A percentile compares a stretch with the other conserved stretches of the same genome.
Evolutionary conservation across 2,329 filamentous ascomycete species (phyloP).

Genomic region (Nectriaceae sp.): DNA sequence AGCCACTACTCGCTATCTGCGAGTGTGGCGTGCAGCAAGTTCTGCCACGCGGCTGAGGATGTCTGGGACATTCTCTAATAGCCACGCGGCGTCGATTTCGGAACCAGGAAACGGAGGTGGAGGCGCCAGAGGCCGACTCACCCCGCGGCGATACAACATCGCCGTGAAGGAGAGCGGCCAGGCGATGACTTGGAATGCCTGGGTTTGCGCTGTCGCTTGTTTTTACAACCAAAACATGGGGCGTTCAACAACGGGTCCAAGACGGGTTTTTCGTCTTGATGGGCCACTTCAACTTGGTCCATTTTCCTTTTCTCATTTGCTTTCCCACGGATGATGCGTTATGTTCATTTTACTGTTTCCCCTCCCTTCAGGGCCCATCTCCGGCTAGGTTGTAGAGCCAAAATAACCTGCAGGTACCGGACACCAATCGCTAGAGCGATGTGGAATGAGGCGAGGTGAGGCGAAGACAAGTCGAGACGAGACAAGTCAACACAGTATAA

Average conservation of each 20-base stretch:
- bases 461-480: neutral
- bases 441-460: neutral
- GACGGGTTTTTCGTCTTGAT: slow-evolving; percentile 58
- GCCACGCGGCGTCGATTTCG: slow-evolving; percentile 10
- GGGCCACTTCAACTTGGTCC: slow-evolving; percentile 69
- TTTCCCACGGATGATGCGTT: slow-evolving; percentile 12
- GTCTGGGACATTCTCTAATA: slow-evolving; percentile 86
- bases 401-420: neutral
- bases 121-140: slow-evolving; percentile 32
- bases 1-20: slow-evolving; percentile 97
- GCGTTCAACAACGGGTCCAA: slow-evolving; percentile 77
- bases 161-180: slow-evolving; percentile 45
- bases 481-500: neutral
- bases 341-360: slow-evolving; percentile 10
- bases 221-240: slow-evolving; percentile 85
- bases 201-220: slow-evolving; percentile 74
- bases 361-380: slow-evolving; percentile 9
- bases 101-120: slow-evolving; percentile 18
- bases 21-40: slow-evolving; percentile 98
- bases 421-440: no score
- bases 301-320: slow-evolving; percentile 20
- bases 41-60: slow-evolving; percentile 97
- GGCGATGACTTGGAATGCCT: slow-evolving; percentile 62
- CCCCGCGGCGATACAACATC: slow-evolving; percentile 74
- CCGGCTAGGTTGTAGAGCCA: slow-evolving; percentile 1